Evolutionary conservation across 192 early-diverging fungal genomes (phyloP).

Genomic region (Geranomyces variabilis): DNA sequence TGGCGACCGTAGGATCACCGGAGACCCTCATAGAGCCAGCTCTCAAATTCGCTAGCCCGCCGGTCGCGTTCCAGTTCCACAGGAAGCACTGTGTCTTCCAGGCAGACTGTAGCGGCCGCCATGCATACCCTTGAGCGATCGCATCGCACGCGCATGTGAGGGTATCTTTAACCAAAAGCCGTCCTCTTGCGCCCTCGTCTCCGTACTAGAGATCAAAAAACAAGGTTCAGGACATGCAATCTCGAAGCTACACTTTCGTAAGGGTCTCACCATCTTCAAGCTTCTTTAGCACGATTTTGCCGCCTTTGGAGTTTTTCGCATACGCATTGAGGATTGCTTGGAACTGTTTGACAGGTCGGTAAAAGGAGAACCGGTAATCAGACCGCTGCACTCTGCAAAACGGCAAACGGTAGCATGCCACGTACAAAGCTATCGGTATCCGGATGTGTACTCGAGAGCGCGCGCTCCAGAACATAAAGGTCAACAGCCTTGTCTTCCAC

Average conservation of each 20-base stretch:
- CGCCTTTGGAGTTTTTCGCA: slow-evolving; percentile 53
- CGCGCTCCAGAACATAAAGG: slow-evolving; percentile 96
- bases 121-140: no score
- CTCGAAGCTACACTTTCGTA: no score
- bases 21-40: no score
- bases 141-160: no score
- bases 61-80: no score
- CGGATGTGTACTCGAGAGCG: slow-evolving; percentile 92
- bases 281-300: slow-evolving; percentile 65
- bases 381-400: neutral
- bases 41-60: no score
- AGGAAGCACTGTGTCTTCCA: no score
- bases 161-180: slow-evolving; percentile 33
- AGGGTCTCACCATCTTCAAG: slow-evolving; percentile 75
- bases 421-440: slow-evolving; percentile 75
- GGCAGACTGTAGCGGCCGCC: no score
- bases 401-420: neutral
- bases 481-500: slow-evolving; percentile 98
- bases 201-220: slow-evolving; percentile 14
- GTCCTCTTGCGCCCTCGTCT: slow-evolving; percentile 35
- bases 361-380: no score
- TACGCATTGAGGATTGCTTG: slow-evolving; percentile 73
- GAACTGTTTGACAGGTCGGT: slow-evolving; percentile 72
- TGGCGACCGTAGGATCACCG: no score
- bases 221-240: neutral